Base-by-base conservation (phyloP, 2,329 filamentous ascomycete genomes). In the Saccharata proteae region DNA sequence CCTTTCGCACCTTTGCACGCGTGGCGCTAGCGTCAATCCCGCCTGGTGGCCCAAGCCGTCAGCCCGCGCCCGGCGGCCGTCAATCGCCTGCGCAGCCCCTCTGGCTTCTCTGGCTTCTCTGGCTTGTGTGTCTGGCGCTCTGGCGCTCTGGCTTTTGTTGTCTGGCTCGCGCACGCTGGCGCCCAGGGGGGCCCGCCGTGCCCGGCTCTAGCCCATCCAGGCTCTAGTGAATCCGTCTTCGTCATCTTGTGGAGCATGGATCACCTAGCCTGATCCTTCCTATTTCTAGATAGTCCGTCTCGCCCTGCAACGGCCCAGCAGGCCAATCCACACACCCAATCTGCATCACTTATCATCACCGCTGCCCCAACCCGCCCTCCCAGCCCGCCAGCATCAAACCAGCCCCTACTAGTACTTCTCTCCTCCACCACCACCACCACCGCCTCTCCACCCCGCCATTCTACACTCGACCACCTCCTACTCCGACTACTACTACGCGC, bases 211-310 rank as follows among this genome's bases (percentile, higher is more conserved):
- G 30, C n/a, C n/a, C n/a, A n/a, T n/a, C n/a, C n/a, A n/a, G n/a
- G n/a, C n/a, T n/a, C n/a, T n/a, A n/a, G n/a, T n/a, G n/a, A n/a
- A n/a, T 32, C 32, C 28, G 27, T 35, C 26, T 30, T 35, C 28
- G 32, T 35, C 32, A 35, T 20, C 23, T n/a, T n/a, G n/a, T n/a
- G n/a, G n/a, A n/a, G 21, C 16, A 15, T 20, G 26, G 16, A 16
- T 35, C 32, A 26, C 29, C 29, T 36, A 36, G 34, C 34, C 34
- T 36, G 34, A 17, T 31, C 34, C 34, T 36, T 36, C 34, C 34
- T 32, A 32, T 36, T 32, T 37, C 20, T 22, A 22, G 20, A 8
- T 8, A 22, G 20, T n/a, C 24, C 7, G 30, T 37, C 31, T 29
- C 30, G 31, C 30, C 30, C 28, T 37, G 30, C 29, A 33, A 32